Evolutionary conservation across 108 stramenopile species (phyloP).

Genomic region (Nitzschia sp.): DNA sequence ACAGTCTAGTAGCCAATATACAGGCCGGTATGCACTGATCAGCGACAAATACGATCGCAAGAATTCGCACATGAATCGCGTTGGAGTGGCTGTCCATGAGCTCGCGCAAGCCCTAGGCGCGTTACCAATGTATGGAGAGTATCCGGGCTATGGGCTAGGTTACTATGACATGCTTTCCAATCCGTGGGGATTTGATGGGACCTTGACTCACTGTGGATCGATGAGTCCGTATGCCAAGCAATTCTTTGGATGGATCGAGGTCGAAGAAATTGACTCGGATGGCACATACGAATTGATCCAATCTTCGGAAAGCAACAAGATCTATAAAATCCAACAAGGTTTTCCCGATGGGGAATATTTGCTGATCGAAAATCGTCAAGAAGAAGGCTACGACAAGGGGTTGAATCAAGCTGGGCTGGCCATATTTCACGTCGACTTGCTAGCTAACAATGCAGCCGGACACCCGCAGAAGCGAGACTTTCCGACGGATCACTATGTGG

Average conservation of each 20-base stretch:
- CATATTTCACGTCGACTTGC: slow-evolving; percentile 61
- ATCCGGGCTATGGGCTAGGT: slow-evolving; percentile 35
- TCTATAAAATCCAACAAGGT: slow-evolving; percentile 42
- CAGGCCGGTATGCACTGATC: slow-evolving; percentile 18
- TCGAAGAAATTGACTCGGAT: slow-evolving; percentile 9
- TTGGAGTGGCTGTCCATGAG: slow-evolving; percentile 36
- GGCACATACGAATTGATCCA: slow-evolving; percentile 8
- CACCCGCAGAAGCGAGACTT: slow-evolving; percentile 51
- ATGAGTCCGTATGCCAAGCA: slow-evolving; percentile 18
- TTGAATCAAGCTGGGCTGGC: slow-evolving; percentile 50
- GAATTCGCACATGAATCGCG: slow-evolving; percentile 28
- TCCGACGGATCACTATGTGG: slow-evolving; percentile 75
- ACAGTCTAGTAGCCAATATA: background rate
- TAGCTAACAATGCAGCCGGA: slow-evolving; percentile 29
- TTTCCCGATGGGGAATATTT: slow-evolving; percentile 64
- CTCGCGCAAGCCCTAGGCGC: slow-evolving; percentile 19
- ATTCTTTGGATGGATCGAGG: slow-evolving; percentile 16
- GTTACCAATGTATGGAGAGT: slow-evolving; percentile 10
- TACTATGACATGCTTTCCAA: slow-evolving; percentile 31
- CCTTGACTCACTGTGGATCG: slow-evolving; percentile 16
- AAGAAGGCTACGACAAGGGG: slow-evolving; percentile 44
- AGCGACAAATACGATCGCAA: slow-evolving; percentile 21
- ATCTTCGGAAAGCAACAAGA: slow-evolving; percentile 44
- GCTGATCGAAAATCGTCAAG: slow-evolving; percentile 76
- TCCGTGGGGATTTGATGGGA: slow-evolving; percentile 43